Conservation (phyloP, 2,329 filamentous ascomycete genomes). For the Fusarium metavorans region DNA sequence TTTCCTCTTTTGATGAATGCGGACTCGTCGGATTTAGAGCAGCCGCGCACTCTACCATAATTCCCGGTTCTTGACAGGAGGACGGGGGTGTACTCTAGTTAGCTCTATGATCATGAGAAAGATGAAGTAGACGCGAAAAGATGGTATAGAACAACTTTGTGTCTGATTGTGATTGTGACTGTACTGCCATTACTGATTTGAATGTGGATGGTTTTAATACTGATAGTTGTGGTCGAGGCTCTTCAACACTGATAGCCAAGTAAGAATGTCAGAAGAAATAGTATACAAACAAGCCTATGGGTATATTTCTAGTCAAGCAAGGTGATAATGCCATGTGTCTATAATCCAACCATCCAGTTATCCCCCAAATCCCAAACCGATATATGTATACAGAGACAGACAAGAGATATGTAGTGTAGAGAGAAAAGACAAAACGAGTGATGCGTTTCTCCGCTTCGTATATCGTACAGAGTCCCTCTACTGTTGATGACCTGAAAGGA, state of each 20-base stretch:
- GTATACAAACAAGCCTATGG: constrained; percentile 17
- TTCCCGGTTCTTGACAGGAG: constrained; percentile 45
- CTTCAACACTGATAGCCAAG: background rate
- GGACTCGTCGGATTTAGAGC: constrained; percentile 40
- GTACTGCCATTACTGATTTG: background rate
- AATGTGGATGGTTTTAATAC: background rate
- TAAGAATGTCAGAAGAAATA: background rate
- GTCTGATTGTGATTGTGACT: background rate
- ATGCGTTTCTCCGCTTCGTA: background rate
- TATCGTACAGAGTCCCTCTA: constrained; percentile 5
- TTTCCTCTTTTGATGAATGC: constrained; percentile 41
- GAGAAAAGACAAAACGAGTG: background rate
- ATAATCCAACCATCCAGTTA: constrained; percentile 2
- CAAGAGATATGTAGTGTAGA: background rate
- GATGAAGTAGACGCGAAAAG: constrained; percentile 55
- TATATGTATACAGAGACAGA: background rate
- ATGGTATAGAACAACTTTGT: constrained; percentile 43
- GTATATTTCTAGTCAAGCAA: constrained; percentile 30
- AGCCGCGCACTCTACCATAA: constrained; percentile 50
- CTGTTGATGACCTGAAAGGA: background rate
- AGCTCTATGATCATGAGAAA: constrained; percentile 56
- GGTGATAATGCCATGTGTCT: background rate
- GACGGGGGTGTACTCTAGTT: constrained; percentile 56
- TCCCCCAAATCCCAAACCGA: background rate
- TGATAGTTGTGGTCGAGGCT: background rate